Evolutionary conservation across 1,284 basidiomycete species (phyloP).

Genomic region (Cutaneotrichosporon sp.): DNA sequence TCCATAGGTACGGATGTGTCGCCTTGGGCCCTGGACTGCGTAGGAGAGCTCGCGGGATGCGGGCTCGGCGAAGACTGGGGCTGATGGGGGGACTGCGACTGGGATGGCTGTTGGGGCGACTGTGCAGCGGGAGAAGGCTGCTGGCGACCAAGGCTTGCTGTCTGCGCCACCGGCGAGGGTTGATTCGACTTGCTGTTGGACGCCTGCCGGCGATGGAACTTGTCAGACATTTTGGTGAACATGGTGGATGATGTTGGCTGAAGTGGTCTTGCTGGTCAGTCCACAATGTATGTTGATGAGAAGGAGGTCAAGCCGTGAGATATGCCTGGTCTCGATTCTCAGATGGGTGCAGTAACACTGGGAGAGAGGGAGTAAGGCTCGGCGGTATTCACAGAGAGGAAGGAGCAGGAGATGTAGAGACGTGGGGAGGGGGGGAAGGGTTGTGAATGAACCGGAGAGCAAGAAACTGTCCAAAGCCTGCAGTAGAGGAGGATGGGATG

Average conservation of each 20-base stretch:
- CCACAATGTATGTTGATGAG: no score
- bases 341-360: no score
- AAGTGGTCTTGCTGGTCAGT: no score
- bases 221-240: conserved; percentile 46
- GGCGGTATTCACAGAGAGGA: no score
- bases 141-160: not conserved
- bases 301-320: no score
- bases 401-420: no score
- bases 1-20: conserved; percentile 25
- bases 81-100: no score
- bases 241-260: conserved; percentile 16
- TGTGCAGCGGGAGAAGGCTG: not conserved
- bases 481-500: not conserved
- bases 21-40: not conserved
- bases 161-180: conserved; percentile 1
- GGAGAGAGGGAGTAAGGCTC: no score
- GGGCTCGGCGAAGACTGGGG: no score
- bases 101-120: no score
- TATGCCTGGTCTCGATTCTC: no score
- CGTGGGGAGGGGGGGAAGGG: not conserved
- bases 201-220: conserved; percentile 38
- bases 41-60: not conserved
- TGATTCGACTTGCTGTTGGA: conserved; percentile 20
- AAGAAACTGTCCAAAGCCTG: not conserved
- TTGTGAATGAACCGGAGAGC: not conserved